Evolutionary conservation across 306 rosid species (phyloP), one percentile per base, ranked within the genome.

Genomic region (Quercus mongolica): DNA sequence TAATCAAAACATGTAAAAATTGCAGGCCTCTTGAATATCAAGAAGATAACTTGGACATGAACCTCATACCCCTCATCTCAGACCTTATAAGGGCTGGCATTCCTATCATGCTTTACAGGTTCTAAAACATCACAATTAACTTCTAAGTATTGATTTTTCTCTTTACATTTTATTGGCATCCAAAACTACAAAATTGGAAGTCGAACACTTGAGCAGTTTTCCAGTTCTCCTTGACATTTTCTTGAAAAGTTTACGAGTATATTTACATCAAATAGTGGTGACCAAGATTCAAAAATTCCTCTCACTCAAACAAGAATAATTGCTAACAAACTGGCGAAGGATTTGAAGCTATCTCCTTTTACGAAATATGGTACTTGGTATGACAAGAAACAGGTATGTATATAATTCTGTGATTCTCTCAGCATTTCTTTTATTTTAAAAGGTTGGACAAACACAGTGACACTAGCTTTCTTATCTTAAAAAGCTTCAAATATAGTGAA

Each of bases 21-120:
- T 44, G 74, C 74, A 69, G 74, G 56, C 55, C 56, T 69, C 74
- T 69, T 44, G 5, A 19, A 44, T 69, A 44, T 7, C 74, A 44
- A 69, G 74, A 46, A 35, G 56, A 69, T 69, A 69, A 38, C 55
- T 11, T 11, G 74, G 74, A 69, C 30, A 69, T 11, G 55, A 44
- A 69, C 31, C 26, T 35, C 33, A 21, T 69, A 20, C 74, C 74
- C 30, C 74, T 69, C 10, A 20, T 69, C 55, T 69, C 74, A 21
- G 74, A 69, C 56, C 55, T 69, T 69, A 17, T 69, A 19, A 69
- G 46, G 56, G 74, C 26, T 7, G 74, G 74, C 56, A n/a, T 69
- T 69, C 74, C 74, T 10, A 11, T 69, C 56, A n/a, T 69, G 56
- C 74, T 69, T 44, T 69, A 69, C 74, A 44, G 74, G 74, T 69